Conservation (phyloP, 805 yeast genomes). For the Priceomyces carsonii region DNA sequence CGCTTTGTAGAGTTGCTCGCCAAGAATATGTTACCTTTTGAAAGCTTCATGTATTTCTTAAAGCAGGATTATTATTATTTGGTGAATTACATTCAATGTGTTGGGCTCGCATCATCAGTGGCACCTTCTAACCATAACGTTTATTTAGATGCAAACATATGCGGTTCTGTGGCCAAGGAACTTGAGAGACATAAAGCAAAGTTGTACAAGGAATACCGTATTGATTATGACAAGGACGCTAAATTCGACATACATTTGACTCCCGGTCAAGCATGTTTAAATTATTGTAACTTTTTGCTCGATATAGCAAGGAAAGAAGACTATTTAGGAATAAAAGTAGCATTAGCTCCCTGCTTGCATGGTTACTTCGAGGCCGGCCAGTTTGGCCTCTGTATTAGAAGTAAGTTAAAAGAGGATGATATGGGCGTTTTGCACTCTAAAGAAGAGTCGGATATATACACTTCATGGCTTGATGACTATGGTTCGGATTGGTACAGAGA, state of each 20-base stretch:
- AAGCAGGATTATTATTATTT: slow-evolving; percentile 72
- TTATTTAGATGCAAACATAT: slow-evolving; percentile 49
- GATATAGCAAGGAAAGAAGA: slow-evolving; percentile 54
- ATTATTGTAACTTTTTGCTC: slow-evolving; percentile 61
- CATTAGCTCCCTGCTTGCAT: slow-evolving; percentile 73
- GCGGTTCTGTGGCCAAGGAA: slow-evolving; percentile 55
- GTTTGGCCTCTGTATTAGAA: slow-evolving; percentile 25
- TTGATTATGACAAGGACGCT: slow-evolving; percentile 33
- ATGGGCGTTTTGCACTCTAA: slow-evolving; percentile 19
- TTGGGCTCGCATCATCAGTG: slow-evolving; percentile 60
- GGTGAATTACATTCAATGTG: slow-evolving; percentile 66
- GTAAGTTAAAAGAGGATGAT: slow-evolving; percentile 9
- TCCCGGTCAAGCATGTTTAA: slow-evolving; percentile 57
- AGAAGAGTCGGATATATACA: slow-evolving; percentile 32
- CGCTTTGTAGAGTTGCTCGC: slow-evolving; percentile 60
- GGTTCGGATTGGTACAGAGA: slow-evolving; percentile 54
- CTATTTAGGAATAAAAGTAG: slow-evolving; percentile 65
- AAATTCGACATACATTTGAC: slow-evolving; percentile 45
- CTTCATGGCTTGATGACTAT: slow-evolving; percentile 65
- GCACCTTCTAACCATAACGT: slow-evolving; percentile 57
- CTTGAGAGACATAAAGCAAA: slow-evolving; percentile 55
- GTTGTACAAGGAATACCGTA: slow-evolving; percentile 40
- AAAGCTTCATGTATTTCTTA: slow-evolving; percentile 54
- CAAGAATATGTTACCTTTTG: slow-evolving; percentile 46
- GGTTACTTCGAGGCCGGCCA: slow-evolving; percentile 66